Evolutionary conservation across 805 yeast species (phyloP), one percentile per base, ranked within the genome.

Genomic region (Ogataea sp.): DNA sequence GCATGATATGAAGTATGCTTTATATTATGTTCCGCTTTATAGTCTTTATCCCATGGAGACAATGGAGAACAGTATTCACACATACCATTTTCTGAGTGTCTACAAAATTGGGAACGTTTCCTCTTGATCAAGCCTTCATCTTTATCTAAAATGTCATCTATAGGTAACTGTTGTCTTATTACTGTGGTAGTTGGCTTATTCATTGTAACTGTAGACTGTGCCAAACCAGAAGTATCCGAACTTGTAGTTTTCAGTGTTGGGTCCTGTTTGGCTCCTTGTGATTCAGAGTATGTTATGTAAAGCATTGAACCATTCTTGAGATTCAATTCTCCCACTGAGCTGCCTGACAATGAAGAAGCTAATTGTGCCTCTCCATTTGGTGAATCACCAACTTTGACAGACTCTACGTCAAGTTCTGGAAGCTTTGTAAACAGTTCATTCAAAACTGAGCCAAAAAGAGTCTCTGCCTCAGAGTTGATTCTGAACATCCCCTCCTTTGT

Each of bases 21-120:
- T 56, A 90, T 86, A 29, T 75, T 78, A 45, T 88, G 68, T 45
- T 78, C 81, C 36, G 74, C 74, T 46, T 80, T 80, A 56, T 88
- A 90, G 18, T 70, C 75, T 46, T 71, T 71, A 58, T 93, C 96
- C 86, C 90, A 93, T 2, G 98, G 97, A 27, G 96, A 96, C 38
- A 93, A 64, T 0, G 97, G 96, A 26, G 94, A 78, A 58, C 97
- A 93, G 56, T 88, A 87, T 54, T 93, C 98, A 60, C 98, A 93
- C 97, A 93, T 93, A 2, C 97, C 99, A 50, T 81, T 82, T 29
- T 80, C 90, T 3, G 90, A 83, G 57, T 93, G 98, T 43, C 80
- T 75, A 60, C 98, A 90, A 44, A 88, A 64, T 2, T 58, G 50
- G 1, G 86, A 74, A 45, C 67, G 70, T 28, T 66, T 61, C 26